Percentiles rank a stretch among this genome's conserved stretches.
Conservation (phyloP, 73 alveolate species). For the Tetrahymena elliotti region DNA sequence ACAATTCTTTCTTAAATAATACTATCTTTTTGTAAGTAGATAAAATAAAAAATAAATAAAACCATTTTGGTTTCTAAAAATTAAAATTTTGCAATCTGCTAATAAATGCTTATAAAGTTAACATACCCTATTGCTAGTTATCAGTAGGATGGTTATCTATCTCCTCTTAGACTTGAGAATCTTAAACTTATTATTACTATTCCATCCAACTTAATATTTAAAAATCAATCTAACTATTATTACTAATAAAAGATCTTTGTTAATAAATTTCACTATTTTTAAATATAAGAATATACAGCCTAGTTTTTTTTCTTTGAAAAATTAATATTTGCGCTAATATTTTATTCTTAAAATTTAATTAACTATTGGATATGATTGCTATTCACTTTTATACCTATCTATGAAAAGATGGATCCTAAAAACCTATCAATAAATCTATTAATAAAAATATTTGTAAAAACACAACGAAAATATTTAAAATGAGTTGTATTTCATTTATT, state of each 20-base stretch:
- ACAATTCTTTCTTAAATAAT: not conserved
- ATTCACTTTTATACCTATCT: not conserved
- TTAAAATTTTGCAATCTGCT: not conserved
- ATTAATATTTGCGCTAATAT: not conserved
- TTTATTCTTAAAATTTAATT: not conserved
- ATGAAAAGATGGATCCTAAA: not conserved
- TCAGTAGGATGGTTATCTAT: not conserved
- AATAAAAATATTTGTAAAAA: too few species aligned
- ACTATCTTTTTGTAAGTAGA: not conserved
- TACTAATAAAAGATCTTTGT: not conserved
- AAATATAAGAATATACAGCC: not conserved
- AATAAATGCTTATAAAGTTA: too few species aligned
- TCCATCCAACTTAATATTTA: not conserved
- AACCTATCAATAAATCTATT: too few species aligned
- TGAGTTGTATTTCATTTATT: too few species aligned
- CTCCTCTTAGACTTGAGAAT: not conserved
- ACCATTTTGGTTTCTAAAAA: not conserved
- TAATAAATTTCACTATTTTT: not conserved
- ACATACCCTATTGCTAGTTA: not conserved
- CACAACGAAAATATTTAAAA: too few species aligned
- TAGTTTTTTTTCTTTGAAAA: not conserved
- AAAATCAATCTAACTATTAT: not conserved
- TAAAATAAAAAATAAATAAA: not conserved
- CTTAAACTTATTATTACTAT: not conserved
- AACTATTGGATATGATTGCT: not conserved